phyloP scores from a whole-genome alignment of 2,329 filamentous ascomycete genomes.

The Arthrobotrys conoides region DNA sequence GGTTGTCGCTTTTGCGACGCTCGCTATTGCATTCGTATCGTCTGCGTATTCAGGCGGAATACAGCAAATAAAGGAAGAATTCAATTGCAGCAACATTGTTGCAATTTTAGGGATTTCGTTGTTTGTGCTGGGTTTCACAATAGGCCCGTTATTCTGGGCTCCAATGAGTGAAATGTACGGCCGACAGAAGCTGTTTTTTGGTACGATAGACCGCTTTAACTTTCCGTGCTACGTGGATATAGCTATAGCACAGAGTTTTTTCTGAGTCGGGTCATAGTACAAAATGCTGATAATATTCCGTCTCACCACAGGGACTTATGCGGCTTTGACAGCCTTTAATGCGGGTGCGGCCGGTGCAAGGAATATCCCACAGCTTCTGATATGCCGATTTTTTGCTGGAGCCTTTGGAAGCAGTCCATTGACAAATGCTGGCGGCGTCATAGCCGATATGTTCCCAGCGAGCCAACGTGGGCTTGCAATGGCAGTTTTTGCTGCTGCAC shows the following conservation, averaged over 20 bases:
- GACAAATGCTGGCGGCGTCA: slow-evolving; percentile 75
- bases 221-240: neutral
- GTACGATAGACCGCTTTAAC: neutral
- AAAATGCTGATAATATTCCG: slow-evolving; percentile 20
- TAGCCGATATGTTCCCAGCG: slow-evolving; percentile 75
- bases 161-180: slow-evolving; percentile 73
- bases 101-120: slow-evolving; percentile 68
- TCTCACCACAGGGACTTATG: slow-evolving; percentile 69
- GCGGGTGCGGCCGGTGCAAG: slow-evolving; percentile 73
- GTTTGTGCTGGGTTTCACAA: slow-evolving; percentile 69
- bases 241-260: neutral
- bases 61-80: slow-evolving; percentile 62
- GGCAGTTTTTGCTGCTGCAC: slow-evolving; percentile 76
- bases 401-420: slow-evolving; percentile 75
- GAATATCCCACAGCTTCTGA: slow-evolving; percentile 74
- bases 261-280: neutral
- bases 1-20: slow-evolving; percentile 76
- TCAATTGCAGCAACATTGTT: slow-evolving; percentile 66
- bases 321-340: slow-evolving; percentile 75
- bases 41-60: slow-evolving; percentile 55
- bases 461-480: slow-evolving; percentile 73
- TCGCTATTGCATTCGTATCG: slow-evolving; percentile 75
- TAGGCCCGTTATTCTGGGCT: slow-evolving; percentile 69
- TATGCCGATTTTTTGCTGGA: slow-evolving; percentile 78
- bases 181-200: slow-evolving; percentile 74